These are phyloP conservation scores for Syncephalastrum contaminatum DNA, from an alignment of 371 early-diverging fungal genomes.

Conservation along the genomic window DNA sequence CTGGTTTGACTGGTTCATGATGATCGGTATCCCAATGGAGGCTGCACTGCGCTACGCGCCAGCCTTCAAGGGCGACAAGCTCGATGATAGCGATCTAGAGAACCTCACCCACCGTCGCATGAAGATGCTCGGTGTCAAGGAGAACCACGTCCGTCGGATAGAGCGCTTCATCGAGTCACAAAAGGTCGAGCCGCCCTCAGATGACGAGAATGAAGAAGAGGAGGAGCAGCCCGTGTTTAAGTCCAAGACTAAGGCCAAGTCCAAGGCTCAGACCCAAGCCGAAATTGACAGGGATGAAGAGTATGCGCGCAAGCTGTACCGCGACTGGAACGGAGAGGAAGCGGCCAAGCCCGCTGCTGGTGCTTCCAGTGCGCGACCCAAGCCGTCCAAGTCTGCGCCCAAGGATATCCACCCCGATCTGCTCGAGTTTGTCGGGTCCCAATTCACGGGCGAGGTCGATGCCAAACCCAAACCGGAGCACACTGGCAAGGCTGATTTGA, in stretches of 20 bases:
- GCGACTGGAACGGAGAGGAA: slow-evolving; percentile 43
- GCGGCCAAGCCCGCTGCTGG: slow-evolving; percentile 25
- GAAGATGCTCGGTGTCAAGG: slow-evolving; percentile 75
- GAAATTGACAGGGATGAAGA: slow-evolving; percentile 60
- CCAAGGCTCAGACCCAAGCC: slow-evolving; percentile 13
- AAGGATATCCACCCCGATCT: slow-evolving; percentile 45
- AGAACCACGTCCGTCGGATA: slow-evolving; percentile 81
- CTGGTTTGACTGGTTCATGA: slow-evolving; percentile 90
- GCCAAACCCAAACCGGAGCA: slow-evolving; percentile 4
- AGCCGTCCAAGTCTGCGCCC: slow-evolving; percentile 41
- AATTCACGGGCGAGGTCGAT: slow-evolving; percentile 23
- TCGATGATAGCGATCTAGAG: slow-evolving; percentile 76
- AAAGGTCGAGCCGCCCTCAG: slow-evolving; percentile 36
- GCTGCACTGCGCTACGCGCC: slow-evolving; percentile 79
- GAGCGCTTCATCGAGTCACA: slow-evolving; percentile 58
- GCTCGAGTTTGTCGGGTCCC: slow-evolving; percentile 34
- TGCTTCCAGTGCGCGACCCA: slow-evolving; percentile 37
- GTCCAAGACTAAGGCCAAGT: background rate
- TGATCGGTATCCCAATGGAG: slow-evolving; percentile 71
- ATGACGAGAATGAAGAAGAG: slow-evolving; percentile 30
- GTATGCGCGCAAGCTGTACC: slow-evolving; percentile 72
- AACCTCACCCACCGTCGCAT: slow-evolving; percentile 75
- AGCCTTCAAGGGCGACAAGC: slow-evolving; percentile 78
- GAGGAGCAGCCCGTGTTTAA: slow-evolving; percentile 10
- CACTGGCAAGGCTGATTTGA: slow-evolving; percentile 15